Base-by-base conservation (phyloP, 83 land plant genomes). In the Isoetes engelmannii region DNA sequence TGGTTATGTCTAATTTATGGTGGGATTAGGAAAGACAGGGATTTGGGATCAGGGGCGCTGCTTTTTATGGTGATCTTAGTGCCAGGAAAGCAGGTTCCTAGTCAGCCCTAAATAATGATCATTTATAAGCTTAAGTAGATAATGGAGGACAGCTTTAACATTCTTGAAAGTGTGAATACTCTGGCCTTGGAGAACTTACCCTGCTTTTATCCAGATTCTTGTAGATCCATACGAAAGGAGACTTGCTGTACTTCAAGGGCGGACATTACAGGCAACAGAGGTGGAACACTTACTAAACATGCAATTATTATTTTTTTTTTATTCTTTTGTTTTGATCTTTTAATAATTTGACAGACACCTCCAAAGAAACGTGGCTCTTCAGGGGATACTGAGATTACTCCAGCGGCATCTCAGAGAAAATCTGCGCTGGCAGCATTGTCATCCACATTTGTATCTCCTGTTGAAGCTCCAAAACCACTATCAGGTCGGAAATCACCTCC, bases 191-290 rank as follows among this genome's bases (percentile, higher is more conserved):
- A 64, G 13, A 45, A 45, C 43, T 13, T 5, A 37, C 28, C 57
- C 58, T 4, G 53, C 8, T 53, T n/a, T 45, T 10, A 37, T 76
- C 58, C 88, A 92, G 97, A 85, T 89, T 82, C 85, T 83, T 68
- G 97, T 87, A 28, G 84, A 89, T 74, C 81, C 97, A 44, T 92
- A 86, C 48, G 81, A 87, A 57, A 77, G 89, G 80, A 86, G 79
- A 75, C 85, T 92, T 63, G 77, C 92, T 3, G 77, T 84, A 4
- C 67, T 92, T 41, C 92, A 92, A 72, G 81, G 83, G 57, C 87
- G 96, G 65, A 82, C 75, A 43, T 83, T 61, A 84, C 96, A 81
- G 83, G 20, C 41, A 20, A 7, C 61, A 15, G 67, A 78, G 74
- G 82, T 77, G 44, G 64, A 42, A 65, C 12, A 51, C n/a, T n/a